Conservation (phyloP, 1,284 basidiomycete genomes). For the Pseudozyma sp. region DNA sequence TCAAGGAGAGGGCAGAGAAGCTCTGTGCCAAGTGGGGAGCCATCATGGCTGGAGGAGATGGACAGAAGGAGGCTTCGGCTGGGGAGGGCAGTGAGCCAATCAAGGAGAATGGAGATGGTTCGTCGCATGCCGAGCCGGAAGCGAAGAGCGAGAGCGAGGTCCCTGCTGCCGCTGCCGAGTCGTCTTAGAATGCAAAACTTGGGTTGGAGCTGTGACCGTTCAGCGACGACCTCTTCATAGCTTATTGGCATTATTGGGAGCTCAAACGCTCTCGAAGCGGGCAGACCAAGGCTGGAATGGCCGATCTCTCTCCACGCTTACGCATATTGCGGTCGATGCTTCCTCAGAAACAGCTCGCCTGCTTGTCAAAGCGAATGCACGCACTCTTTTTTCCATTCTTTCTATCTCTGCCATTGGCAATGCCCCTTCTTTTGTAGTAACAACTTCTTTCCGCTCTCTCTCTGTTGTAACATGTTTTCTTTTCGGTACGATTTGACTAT, state of each 20-base stretch:
- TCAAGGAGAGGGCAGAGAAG: constrained; percentile 77
- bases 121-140: constrained; percentile 16
- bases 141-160: constrained; percentile 27
- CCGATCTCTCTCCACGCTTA: no score
- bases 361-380: no score
- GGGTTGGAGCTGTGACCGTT: background rate
- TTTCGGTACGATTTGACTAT: background rate
- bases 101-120: constrained; percentile 26
- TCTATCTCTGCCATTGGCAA: no score
- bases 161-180: constrained; percentile 7
- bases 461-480: background rate
- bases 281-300: no score
- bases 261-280: no score
- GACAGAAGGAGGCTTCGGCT: constrained; percentile 8
- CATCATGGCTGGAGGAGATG: constrained; percentile 33
- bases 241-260: no score
- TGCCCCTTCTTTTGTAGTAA: constrained; percentile 6
- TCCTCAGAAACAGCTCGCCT: no score
- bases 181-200: constrained; percentile 5
- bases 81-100: constrained; percentile 15
- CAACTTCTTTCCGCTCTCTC: background rate
- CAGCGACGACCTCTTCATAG: no score
- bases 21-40: constrained; percentile 70
- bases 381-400: background rate
- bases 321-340: no score